Base-by-base conservation (phyloP, 2,329 filamentous ascomycete species). In the Fusarium sp. region DNA sequence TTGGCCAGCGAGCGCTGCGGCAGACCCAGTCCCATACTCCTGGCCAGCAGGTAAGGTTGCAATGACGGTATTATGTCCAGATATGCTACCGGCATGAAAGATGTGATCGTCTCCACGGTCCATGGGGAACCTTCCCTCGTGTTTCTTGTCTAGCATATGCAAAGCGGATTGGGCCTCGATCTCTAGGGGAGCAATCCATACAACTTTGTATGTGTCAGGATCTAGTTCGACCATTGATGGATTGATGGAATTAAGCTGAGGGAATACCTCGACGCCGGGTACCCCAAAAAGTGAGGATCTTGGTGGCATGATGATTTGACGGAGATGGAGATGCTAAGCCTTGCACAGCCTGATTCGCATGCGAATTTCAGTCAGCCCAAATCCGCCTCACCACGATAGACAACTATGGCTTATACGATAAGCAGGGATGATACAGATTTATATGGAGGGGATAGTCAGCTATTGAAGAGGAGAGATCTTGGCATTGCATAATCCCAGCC, bases 141-240 rank as follows among this genome's bases (percentile, higher is more conserved):
- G 78, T 26, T 46, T 42, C 0, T 77, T 56, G 17, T 81, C 79
- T 18, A 82, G 59, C 71, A 81, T 70, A 34, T 72, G 63, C 22
- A 77, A 48, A 15, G 80, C 80, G 22, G 79, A 77, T 36, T 45
- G 64, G 8, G 76, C 78, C 65, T 82, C 79, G 14, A 82, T 79
- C 39, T 77, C 72, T 0, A 81, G 73, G 7, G 78, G 79, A 0
- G 79, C 77, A 42, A 82, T 76, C 79, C 78, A 82, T 54, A 74
- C 77, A 1, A 82, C 71, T 1, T 72, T 76, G 43, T 82, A 81
- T 15, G 39, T 2, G 2, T n/a, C 24, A 1, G 68, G 72, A 40
- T 73, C 59, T 1, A 74, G 31, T 42, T 55, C 40, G 7, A 24
- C 2, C 53, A 62, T 71, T n/a, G 34, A 36, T 5, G 15, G 17